Base-by-base conservation (phyloP, 306 rosid species). In the Prunus campanulata region DNA sequence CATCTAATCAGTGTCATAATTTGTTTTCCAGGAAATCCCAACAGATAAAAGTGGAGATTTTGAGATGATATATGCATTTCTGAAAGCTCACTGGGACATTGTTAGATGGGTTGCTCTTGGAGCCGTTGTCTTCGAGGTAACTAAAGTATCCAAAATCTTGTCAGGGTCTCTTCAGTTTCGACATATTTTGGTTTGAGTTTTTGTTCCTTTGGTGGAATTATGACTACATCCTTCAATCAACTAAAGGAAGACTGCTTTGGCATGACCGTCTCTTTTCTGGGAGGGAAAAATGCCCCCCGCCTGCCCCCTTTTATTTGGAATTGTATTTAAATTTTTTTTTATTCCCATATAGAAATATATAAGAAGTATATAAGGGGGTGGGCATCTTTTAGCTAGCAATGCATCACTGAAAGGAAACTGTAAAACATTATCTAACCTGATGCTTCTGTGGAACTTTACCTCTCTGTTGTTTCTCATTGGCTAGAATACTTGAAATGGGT, bases 21-120 rank as follows among this genome's bases (percentile, higher is more conserved):
- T 80, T 68, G 11, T 77, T 82, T 77, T 29, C 32, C 72, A 93
- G 98, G 96, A 84, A 75, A 87, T 93, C 84, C 98, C 97, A 46
- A 66, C 79, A 0, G 98, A 93, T 77, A 81, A 46, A 71, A 93
- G 93, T 80, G 97, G 97, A 76, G 91, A 88, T 79, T 93, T 93
- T 68, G 83, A 86, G 57, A 77, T 68, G 93, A 87, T 93, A 81
- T 90, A 88, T 80, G 83, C 66, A 27, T 89, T 93, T 68, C 87
- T 91, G 49, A 77, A 85, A 74, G 87, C 80, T 77, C 85, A 93
- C 74, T 91, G 97, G 98, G 64, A 80, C 42, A 83, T 93, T 60
- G 83, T 80, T 16, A 90, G 56, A 87, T 93, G 98, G 98, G 93
- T 91, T 80, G 94, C 93, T 80, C 88, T 93, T 60, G 98, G 97